Base-by-base conservation (phyloP, 192 early-diverging fungal genomes). In the Coemansia sp. region DNA sequence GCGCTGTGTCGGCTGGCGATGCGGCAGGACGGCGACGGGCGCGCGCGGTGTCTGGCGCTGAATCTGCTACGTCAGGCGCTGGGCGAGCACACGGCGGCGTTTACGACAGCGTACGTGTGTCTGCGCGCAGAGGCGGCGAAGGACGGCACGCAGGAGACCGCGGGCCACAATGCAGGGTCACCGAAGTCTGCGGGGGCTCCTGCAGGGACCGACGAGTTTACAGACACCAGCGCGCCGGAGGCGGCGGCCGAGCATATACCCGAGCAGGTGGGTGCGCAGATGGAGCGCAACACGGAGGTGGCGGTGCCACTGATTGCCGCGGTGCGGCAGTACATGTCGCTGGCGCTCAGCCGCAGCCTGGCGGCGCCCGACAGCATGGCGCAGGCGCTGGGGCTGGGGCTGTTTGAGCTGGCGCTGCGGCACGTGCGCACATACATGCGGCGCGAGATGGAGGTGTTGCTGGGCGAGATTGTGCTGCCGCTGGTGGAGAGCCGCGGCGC, bases 401-500 rank as follows among this genome's bases (percentile, higher is more conserved):
- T 94, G 25, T 91, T 95, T 57, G 92, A 88, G 73, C 87, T 87
- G 54, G 80, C 87, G 0, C 73, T 94, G 54, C 69, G 81, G 29
- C 83, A 88, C 12, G 60, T 93, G 54, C 77, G 91, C 22, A 67
- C 69, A 19, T 85, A 86, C 56, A 56, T 97, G 67, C 92, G 90
- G 82, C 88, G 86, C 79, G 95, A 97, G 60, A 82, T 92, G 21
- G 90, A 91, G 48, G 90, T 95, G 4, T 81, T 97, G 29, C 89
- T 97, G 68, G 88, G 90, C 28, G 93, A 94, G 60, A 91, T 97
- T 32, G 75, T 95, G 22, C 78, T 97, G n/a, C 92, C 92, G 6
- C 84, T 95, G 56, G 69, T 94, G 43, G 93, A 95, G 69, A 92
- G 85, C 60, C 85, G 86, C 40, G 81, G 71, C 38, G 47, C 72